Percentiles rank a stretch among this genome's conserved stretches.
Evolutionary conservation across 768 basidiomycete genomes (phyloP).

Genomic region (Megacollybia marginata): DNA sequence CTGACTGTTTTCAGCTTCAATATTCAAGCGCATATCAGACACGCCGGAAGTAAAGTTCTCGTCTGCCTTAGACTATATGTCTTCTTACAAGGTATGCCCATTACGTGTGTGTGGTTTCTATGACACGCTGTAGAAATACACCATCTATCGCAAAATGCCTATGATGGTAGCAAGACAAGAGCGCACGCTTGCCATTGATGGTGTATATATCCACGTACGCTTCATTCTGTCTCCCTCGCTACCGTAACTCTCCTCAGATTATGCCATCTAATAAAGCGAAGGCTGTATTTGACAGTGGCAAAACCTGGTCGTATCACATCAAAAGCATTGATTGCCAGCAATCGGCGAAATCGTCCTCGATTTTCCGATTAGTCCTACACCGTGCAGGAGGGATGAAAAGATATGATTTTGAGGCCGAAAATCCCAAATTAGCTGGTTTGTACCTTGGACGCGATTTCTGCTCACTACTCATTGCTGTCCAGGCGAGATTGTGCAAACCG

Average conservation of each 20-base stretch:
- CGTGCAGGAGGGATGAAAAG: conserved; percentile 73
- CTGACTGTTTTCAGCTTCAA: conserved; percentile 55
- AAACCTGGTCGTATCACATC: conserved; percentile 90
- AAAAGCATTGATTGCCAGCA: conserved; percentile 84
- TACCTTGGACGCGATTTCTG: conserved; percentile 4
- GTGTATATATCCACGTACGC: conserved; percentile 83
- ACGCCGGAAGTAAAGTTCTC: conserved; percentile 51
- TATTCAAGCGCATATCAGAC: conserved; percentile 86
- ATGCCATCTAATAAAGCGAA: conserved; percentile 78
- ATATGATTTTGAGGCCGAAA: conserved; percentile 97
- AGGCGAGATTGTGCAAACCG: conserved; percentile 66
- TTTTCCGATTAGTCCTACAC: conserved; percentile 86
- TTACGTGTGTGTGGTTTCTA: neutral
- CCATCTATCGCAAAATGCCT: conserved; percentile 89
- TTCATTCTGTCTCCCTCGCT: conserved; percentile 2
- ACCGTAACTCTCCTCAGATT: conserved; percentile 43
- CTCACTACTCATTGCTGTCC: conserved; percentile 2
- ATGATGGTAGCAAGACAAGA: conserved; percentile 90
- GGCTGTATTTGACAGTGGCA: conserved; percentile 81
- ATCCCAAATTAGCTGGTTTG: conserved; percentile 69
- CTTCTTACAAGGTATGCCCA: conserved; percentile 72
- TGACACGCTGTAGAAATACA: conserved; percentile 58
- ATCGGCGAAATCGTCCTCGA: conserved; percentile 67
- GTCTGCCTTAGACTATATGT: conserved; percentile 67
- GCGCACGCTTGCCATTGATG: conserved; percentile 88